Evolutionary conservation across 2,329 filamentous ascomycete species (phyloP).

Genomic region (Aspergillus sp.): DNA sequence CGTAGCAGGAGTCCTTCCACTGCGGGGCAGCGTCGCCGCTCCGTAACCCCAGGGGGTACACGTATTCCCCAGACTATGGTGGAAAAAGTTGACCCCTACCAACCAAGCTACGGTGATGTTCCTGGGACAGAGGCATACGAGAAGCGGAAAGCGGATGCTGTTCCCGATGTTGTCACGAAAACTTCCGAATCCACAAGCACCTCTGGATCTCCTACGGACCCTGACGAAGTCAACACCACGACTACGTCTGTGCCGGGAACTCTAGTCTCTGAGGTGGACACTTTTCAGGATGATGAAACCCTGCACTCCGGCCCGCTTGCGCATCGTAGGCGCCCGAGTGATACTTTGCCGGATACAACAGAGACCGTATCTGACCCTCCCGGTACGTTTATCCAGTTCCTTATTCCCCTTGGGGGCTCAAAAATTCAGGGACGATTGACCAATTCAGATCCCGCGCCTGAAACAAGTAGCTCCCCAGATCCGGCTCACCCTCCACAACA

Average conservation of each 20-base stretch:
- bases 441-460: slow-evolving; percentile 57
- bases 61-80: slow-evolving; percentile 60
- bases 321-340: slow-evolving; percentile 41
- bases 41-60: slow-evolving; percentile 52
- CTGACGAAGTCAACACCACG: slow-evolving; percentile 2
- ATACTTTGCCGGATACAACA: slow-evolving; percentile 44
- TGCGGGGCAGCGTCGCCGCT: slow-evolving; percentile 44
- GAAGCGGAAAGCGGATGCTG: slow-evolving; percentile 57
- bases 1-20: slow-evolving; percentile 42
- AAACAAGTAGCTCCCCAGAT: slow-evolving; percentile 50
- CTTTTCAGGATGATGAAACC: slow-evolving; percentile 35
- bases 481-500: slow-evolving; percentile 43
- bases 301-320: slow-evolving; percentile 34
- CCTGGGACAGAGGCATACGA: slow-evolving; percentile 61
- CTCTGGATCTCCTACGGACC: slow-evolving; percentile 3
- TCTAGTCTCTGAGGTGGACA: slow-evolving; percentile 45
- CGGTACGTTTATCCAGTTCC: slow-evolving; percentile 53
- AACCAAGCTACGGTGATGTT: slow-evolving; percentile 60
- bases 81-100: slow-evolving; percentile 59
- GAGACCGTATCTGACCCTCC: slow-evolving; percentile 47
- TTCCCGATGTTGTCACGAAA: slow-evolving; percentile 58
- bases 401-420: slow-evolving; percentile 29
- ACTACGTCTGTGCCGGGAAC: slow-evolving; percentile 42
- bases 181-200: slow-evolving; percentile 33
- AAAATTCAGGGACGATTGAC: slow-evolving; percentile 58